phyloP scores from a whole-genome alignment of 1,139 yeast genomes.

The Debaryomyces udenii region DNA sequence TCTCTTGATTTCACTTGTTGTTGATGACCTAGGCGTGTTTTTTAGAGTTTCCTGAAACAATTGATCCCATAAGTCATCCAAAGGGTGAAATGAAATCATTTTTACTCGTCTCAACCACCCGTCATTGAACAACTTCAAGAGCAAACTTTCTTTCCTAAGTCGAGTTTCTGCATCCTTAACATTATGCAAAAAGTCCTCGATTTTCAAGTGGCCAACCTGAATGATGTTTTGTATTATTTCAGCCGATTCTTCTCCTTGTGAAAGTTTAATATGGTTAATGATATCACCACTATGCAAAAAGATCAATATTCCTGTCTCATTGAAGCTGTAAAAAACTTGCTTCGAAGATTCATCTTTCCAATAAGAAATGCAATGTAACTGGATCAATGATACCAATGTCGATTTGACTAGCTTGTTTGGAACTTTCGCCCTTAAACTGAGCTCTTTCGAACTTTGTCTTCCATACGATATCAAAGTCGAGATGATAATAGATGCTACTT shows the following conservation, averaged over 20 bases:
- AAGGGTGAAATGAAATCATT: slow-evolving; percentile 48
- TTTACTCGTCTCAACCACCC: slow-evolving; percentile 54
- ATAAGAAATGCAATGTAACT: slow-evolving; percentile 62
- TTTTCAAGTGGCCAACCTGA: slow-evolving; percentile 65
- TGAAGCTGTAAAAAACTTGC: slow-evolving; percentile 57
- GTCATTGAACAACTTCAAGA: slow-evolving; percentile 52
- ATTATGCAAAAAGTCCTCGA: slow-evolving; percentile 57
- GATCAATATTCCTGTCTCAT: slow-evolving; percentile 64
- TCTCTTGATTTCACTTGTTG: slow-evolving; percentile 63
- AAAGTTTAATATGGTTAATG: slow-evolving; percentile 50
- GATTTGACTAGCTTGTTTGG: slow-evolving; percentile 52
- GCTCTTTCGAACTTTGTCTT: slow-evolving; percentile 53
- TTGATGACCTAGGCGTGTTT: slow-evolving; percentile 52
- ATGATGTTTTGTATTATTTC: slow-evolving; percentile 73
- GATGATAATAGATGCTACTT: slow-evolving; percentile 59
- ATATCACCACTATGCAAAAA: slow-evolving; percentile 80
- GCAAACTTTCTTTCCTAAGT: slow-evolving; percentile 35
- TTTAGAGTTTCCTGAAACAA: slow-evolving; percentile 55
- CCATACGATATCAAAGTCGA: slow-evolving; percentile 63
- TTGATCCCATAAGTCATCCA: slow-evolving; percentile 59
- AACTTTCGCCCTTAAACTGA: slow-evolving; percentile 44
- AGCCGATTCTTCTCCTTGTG: slow-evolving; percentile 53
- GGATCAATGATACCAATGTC: slow-evolving; percentile 65
- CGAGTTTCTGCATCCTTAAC: slow-evolving; percentile 30
- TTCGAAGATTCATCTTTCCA: slow-evolving; percentile 48